Conservation (phyloP, 1,284 basidiomycete genomes). For the Rhodofomes roseus region DNA sequence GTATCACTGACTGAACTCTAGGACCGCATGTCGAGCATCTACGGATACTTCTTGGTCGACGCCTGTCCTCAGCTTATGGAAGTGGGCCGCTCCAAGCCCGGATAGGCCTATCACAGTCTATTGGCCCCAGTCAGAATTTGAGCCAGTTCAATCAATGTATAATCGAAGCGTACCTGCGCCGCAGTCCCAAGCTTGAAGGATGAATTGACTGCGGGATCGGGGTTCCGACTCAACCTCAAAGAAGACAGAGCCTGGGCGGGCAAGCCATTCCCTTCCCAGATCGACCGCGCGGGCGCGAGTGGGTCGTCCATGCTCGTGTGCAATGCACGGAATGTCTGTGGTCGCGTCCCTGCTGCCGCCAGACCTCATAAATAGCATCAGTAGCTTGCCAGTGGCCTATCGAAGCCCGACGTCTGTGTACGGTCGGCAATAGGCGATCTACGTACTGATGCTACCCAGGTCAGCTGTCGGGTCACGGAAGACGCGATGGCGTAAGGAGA, state of each 20-base stretch:
- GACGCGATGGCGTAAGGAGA: too few relatives aligned
- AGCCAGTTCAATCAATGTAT: not conserved
- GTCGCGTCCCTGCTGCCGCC: not conserved
- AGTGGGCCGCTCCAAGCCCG: conserved; percentile 48
- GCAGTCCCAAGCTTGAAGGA: conserved; percentile 47
- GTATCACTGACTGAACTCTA: conserved; percentile 51
- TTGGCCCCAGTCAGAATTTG: not conserved
- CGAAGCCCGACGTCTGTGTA: too few relatives aligned
- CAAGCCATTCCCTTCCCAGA: conserved; percentile 39
- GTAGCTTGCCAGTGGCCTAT: too few relatives aligned
- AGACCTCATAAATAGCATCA: not conserved
- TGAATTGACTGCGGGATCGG: conserved; percentile 43
- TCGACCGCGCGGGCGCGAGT: conserved; percentile 11
- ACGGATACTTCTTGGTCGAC: conserved; percentile 47
- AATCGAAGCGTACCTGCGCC: conserved; percentile 51
- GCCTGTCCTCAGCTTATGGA: conserved; percentile 46
- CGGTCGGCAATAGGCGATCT: too few relatives aligned
- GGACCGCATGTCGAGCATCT: conserved; percentile 51
- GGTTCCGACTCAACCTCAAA: conserved; percentile 33
- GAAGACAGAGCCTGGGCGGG: conserved; percentile 32
- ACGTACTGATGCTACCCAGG: too few relatives aligned
- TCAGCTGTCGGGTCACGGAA: too few relatives aligned
- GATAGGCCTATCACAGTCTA: conserved; percentile 52
- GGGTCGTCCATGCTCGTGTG: not conserved
- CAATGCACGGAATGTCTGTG: not conserved